These are phyloP conservation scores for Poa pratensis DNA, from an alignment of 176 grass and related monocot species.

Conservation along the genomic window DNA sequence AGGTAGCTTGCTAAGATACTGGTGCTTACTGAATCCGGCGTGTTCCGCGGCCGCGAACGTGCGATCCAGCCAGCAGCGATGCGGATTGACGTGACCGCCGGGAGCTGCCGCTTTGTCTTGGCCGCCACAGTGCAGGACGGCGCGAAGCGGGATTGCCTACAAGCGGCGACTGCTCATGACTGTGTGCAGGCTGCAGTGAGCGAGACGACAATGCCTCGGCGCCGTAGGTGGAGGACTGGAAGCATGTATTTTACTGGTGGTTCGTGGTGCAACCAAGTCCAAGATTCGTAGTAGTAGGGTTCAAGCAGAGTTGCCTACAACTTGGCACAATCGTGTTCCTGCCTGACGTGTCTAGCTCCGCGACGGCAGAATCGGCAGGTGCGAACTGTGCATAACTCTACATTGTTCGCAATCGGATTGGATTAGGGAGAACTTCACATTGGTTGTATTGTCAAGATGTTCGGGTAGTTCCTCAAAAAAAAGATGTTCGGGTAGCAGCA, in stretches of 20 bases:
- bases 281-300: too few species aligned
- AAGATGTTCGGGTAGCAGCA: too few species aligned
- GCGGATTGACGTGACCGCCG: background rate
- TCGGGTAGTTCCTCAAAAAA: too few species aligned
- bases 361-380: background rate
- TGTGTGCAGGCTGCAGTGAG: background rate
- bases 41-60: background rate
- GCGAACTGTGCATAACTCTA: background rate
- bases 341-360: background rate
- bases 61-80: background rate
- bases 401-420: too few species aligned
- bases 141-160: slow-evolving; percentile 19
- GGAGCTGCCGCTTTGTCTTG: background rate
- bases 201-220: background rate
- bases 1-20: background rate
- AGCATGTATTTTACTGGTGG: background rate
- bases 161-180: background rate
- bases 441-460: too few species aligned
- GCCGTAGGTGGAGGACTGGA: background rate
- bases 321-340: background rate
- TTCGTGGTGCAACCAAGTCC: too few species aligned
- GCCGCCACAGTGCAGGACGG: slow-evolving; percentile 28
- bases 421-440: too few species aligned
- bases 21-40: background rate
- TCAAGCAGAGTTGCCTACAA: too few species aligned